phyloP scores from a whole-genome alignment of 805 yeast genomes.

The Saturnispora kantuleensis region DNA sequence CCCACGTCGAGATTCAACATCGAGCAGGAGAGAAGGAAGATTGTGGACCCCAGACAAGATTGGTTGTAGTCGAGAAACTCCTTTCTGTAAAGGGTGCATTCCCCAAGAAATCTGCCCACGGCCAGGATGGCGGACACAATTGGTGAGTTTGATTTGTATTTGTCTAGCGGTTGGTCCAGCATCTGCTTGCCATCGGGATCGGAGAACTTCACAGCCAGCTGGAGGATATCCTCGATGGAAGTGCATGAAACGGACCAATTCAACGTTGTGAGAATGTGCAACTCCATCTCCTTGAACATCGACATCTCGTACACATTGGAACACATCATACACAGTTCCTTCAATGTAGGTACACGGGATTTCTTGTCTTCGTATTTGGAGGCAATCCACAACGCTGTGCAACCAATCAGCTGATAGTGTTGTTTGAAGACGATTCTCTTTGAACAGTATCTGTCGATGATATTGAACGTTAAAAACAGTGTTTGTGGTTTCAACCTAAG shows the following conservation, averaged over 20 bases:
- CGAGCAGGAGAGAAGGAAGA: constrained; percentile 45
- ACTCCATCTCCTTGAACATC: constrained; percentile 39
- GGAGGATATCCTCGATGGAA: constrained; percentile 44
- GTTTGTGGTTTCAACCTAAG: constrained; percentile 56
- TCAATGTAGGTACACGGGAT: constrained; percentile 45
- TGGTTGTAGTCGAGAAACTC: constrained; percentile 34
- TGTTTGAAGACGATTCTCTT: constrained; percentile 74
- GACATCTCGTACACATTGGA: constrained; percentile 44
- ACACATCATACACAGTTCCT: constrained; percentile 46
- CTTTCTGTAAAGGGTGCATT: constrained; percentile 41
- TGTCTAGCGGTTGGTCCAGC: constrained; percentile 20
- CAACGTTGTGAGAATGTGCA: constrained; percentile 32
- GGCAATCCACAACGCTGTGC: constrained; percentile 89
- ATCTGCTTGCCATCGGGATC: constrained; percentile 27
- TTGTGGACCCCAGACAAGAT: constrained; percentile 38
- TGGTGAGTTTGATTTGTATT: constrained; percentile 25
- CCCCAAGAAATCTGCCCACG: constrained; percentile 45
- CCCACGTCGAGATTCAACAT: constrained; percentile 41
- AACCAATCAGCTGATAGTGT: constrained; percentile 83
- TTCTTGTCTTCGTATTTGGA: constrained; percentile 66
- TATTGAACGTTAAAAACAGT: constrained; percentile 57
- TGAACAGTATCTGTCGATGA: constrained; percentile 87
- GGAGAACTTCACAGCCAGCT: constrained; percentile 26
- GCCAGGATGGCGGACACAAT: constrained; percentile 45
- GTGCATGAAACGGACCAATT: constrained; percentile 37